Evolutionary conservation across 805 yeast species (phyloP), one percentile per base, ranked within the genome.

Genomic region (Candida odintsovae): DNA sequence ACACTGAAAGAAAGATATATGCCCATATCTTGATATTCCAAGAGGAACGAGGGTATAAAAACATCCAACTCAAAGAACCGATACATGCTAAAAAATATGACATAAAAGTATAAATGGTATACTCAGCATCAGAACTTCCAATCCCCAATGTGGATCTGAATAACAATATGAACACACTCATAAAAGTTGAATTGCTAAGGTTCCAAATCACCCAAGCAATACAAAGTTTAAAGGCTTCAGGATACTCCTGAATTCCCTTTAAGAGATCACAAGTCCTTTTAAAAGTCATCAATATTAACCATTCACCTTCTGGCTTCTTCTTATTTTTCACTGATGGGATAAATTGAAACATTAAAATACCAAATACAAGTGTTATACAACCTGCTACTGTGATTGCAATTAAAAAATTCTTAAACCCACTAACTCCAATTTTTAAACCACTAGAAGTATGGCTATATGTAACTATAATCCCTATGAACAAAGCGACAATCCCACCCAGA

Each of bases 201-300:
- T 70, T 69, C 74, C 75, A 70, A 22, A 69, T 57, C 2, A 70
- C 72, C 74, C 74, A 70, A 0, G 68, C 61, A n/a, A 68, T 36
- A 55, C 71, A 66, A 23, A 64, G 56, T 11, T 62, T 26, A 44
- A 67, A 66, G 0, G 72, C 74, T 43, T 69, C 44, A 4, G 66
- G 67, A 47, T 67, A 63, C 39, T 56, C 47, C 20, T 51, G 50
- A 20, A 69, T 64, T 23, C 59, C 48, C 31, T 50, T 55, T 13
- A 63, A 15, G 46, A 69, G 49, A 1, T 13, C 7, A 41, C 57
- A 43, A 38, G 65, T 55, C 41, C 72, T 52, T 38, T 60, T 64
- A 10, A 61, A 42, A 0, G 66, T 52, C 23, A 68, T 43, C n/a
- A 62, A 50, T 6, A 64, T 29, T 25, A 68, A 36, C 19, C 44